phyloP scores from a whole-genome alignment of 129 eudicot genomes.

The Tagetes erecta region DNA sequence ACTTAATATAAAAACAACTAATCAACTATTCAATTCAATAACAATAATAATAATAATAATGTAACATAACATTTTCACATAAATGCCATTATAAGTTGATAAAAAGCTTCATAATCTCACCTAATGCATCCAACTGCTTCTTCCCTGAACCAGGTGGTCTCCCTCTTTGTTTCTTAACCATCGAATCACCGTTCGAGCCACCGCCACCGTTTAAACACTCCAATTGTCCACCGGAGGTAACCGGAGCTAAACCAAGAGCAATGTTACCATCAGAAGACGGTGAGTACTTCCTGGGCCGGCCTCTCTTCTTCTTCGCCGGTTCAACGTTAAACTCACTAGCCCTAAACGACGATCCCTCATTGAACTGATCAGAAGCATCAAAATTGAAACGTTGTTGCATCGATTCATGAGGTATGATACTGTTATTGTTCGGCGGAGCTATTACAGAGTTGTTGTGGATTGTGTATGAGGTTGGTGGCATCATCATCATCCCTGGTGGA shows the following conservation, averaged over 20 bases:
- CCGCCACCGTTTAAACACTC: slow-evolving; percentile 42
- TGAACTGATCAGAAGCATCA: slow-evolving; percentile 40
- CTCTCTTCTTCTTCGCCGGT: slow-evolving; percentile 73
- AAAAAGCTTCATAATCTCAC: slow-evolving; percentile 26
- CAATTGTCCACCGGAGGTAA: slow-evolving; percentile 38
- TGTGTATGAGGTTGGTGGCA: slow-evolving; percentile 30
- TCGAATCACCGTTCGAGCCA: slow-evolving; percentile 43
- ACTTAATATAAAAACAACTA: not conserved
- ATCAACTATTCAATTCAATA: not conserved
- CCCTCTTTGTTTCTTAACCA: slow-evolving; percentile 57
- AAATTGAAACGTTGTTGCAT: slow-evolving; percentile 44
- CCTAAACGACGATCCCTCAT: slow-evolving; percentile 48
- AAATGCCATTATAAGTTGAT: not conserved
- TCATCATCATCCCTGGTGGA: slow-evolving; percentile 35
- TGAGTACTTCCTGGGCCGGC: slow-evolving; percentile 83
- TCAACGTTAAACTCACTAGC: slow-evolving; percentile 53
- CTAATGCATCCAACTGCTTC: slow-evolving; percentile 84
- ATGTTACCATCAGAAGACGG: slow-evolving; percentile 70
- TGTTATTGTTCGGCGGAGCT: slow-evolving; percentile 27
- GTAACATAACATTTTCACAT: slow-evolving; percentile 4
- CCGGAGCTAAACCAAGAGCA: slow-evolving; percentile 64
- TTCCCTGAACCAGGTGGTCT: slow-evolving; percentile 87
- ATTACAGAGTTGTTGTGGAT: slow-evolving; percentile 34
- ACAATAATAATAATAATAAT: not conserved
- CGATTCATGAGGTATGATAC: slow-evolving; percentile 13